Evolutionary conservation across 2,329 filamentous ascomycete species (phyloP).

Genomic region (Trichoderma atrobrunneum): DNA sequence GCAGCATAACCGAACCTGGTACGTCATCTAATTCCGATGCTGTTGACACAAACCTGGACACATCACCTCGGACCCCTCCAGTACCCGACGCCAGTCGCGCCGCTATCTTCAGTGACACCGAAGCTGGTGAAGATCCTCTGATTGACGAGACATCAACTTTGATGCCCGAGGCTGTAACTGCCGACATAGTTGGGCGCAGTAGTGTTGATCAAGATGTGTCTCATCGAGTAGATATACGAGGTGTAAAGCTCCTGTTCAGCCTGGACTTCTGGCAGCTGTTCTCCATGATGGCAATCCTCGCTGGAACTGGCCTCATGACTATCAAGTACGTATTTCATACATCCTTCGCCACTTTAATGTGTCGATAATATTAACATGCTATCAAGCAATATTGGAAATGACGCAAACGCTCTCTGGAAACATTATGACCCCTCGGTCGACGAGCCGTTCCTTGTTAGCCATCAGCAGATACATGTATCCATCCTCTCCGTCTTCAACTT

Average conservation of each 20-base stretch:
- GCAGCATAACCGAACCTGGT: constrained; percentile 17
- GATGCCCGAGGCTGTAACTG: constrained; percentile 60
- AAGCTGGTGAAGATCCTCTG: constrained; percentile 38
- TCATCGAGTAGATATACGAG: constrained; percentile 87
- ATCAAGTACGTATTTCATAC: constrained; percentile 72
- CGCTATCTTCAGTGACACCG: background rate
- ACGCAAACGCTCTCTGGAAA: constrained; percentile 83
- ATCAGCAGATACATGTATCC: constrained; percentile 89
- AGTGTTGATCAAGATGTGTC: constrained; percentile 70
- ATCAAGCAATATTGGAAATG: constrained; percentile 86
- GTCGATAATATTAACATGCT: background rate
- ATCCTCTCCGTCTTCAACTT: constrained; percentile 91
- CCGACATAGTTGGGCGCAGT: constrained; percentile 52
- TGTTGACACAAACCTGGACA: background rate
- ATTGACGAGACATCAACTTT: constrained; percentile 78
- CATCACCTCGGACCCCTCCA: background rate
- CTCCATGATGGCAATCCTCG: constrained; percentile 80
- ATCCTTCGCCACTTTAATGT: background rate
- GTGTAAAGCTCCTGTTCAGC: constrained; percentile 67
- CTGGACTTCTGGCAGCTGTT: constrained; percentile 91
- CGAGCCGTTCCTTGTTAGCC: constrained; percentile 71
- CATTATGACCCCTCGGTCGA: constrained; percentile 73
- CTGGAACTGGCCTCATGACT: constrained; percentile 94
- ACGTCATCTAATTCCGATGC: constrained; percentile 7
- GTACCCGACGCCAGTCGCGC: constrained; percentile 8